These are phyloP conservation scores for Candida dajiaensis DNA, from an alignment of 805 yeast species.

Conservation along the genomic window DNA sequence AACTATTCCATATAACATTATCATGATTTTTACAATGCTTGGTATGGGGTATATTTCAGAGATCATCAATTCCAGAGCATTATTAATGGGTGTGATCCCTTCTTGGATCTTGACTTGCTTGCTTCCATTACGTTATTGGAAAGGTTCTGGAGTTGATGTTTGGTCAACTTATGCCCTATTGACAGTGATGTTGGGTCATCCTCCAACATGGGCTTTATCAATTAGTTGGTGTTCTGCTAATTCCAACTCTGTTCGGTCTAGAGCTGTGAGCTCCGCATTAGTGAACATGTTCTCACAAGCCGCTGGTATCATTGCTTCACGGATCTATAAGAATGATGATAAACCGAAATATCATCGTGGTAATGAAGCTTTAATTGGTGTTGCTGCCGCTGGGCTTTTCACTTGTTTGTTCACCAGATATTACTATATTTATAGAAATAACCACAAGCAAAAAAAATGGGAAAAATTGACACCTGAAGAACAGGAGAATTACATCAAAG, in stretches of 20 bases:
- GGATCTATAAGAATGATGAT: slow-evolving; percentile 53
- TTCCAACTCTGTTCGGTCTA: slow-evolving; percentile 53
- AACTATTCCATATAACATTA: slow-evolving; percentile 41
- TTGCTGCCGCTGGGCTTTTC: slow-evolving; percentile 29
- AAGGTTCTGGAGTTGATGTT: slow-evolving; percentile 17
- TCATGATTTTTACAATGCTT: slow-evolving; percentile 33
- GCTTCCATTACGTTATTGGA: slow-evolving; percentile 33
- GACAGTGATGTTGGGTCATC: background rate
- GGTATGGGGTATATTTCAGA: slow-evolving; percentile 35
- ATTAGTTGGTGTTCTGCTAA: slow-evolving; percentile 51
- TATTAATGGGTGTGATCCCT: slow-evolving; percentile 23
- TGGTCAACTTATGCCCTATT: slow-evolving; percentile 28
- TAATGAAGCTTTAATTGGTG: slow-evolving; percentile 36
- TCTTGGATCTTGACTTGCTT: slow-evolving; percentile 30
- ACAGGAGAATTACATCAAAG: slow-evolving; percentile 37
- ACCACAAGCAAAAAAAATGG: slow-evolving; percentile 44
- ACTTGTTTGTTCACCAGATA: slow-evolving; percentile 23
- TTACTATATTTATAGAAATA: slow-evolving; percentile 34
- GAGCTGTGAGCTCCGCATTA: slow-evolving; percentile 61
- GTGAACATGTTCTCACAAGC: slow-evolving; percentile 62
- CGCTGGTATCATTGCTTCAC: slow-evolving; percentile 46
- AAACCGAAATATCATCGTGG: slow-evolving; percentile 57
- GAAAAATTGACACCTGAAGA: slow-evolving; percentile 41
- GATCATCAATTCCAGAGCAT: slow-evolving; percentile 20
- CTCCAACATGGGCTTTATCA: slow-evolving; percentile 1